Conservation (phyloP, 2,329 filamentous ascomycete species). For the Pseudogymnoascus sp. region DNA sequence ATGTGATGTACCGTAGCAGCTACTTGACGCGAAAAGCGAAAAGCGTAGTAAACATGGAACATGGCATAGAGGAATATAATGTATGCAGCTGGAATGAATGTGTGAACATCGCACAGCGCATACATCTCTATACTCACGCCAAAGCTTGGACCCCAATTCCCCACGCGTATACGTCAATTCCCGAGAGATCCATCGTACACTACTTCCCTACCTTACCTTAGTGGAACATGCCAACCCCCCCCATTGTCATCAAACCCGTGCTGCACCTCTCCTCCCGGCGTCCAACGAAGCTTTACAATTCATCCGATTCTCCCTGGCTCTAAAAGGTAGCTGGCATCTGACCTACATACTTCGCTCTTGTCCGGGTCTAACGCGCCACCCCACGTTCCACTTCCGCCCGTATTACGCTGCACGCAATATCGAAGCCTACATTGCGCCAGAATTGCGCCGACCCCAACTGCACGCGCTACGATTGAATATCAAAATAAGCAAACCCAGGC, state of each 20-base stretch:
- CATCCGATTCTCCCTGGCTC: background rate
- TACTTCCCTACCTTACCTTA: constrained; percentile 6
- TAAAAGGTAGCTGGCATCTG: constrained; percentile 6
- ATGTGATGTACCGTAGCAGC: background rate
- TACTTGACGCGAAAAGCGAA: background rate
- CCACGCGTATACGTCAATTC: constrained; percentile 6
- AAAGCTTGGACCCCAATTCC: constrained; percentile 7
- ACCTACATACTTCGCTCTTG: constrained; percentile 1
- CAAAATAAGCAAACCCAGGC: constrained; percentile 6
- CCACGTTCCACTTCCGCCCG: constrained; percentile 7
- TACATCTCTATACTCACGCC: background rate
- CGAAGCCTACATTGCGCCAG: constrained; percentile 1
- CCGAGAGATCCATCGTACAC: constrained; percentile 8
- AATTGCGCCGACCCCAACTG: background rate
- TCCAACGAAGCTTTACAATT: constrained; percentile 2
- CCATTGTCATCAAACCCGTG: constrained; percentile 6
- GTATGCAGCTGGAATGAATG: background rate
- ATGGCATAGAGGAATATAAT: background rate
- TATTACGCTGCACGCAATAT: constrained; percentile 3
- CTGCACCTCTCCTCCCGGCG: constrained; percentile 4
- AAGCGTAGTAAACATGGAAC: background rate
- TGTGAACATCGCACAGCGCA: background rate
- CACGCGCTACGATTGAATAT: constrained; percentile 4
- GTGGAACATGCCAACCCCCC: constrained; percentile 7
- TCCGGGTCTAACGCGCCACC: constrained; percentile 3